Evolutionary conservation across 306 rosid species (phyloP), one percentile per base, ranked within the genome.

Genomic region (Crataegus laevigata): DNA sequence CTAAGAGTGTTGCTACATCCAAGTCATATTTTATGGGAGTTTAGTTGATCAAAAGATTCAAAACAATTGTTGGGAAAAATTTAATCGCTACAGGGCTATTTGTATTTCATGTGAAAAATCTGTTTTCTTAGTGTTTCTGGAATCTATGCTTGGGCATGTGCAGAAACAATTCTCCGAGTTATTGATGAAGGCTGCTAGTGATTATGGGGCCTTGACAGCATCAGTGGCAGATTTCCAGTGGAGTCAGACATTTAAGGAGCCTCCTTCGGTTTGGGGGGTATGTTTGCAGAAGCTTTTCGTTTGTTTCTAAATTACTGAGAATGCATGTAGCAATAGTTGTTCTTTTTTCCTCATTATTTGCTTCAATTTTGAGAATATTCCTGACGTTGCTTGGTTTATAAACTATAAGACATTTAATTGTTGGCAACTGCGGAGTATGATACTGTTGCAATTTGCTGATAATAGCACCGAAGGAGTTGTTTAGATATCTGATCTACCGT

Each of bases 201-300:
- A 90, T 81, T 94, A 94, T 78, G 97, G 97, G 70, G 96, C 91
- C 76, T 85, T 94, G 89, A 94, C 99, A 47, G 86, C 93, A 74
- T 94, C 99, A 63, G 97, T 92, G 82, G 87, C 91, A 63, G 97
- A 94, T 87, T 92, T 94, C 77, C 96, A 92, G 82, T 94, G 99
- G 99, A 94, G 97, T 82, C 99, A 89, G 85, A 94, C 92, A 77
- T 94, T 94, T 57, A 94, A 90, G 87, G 99, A 92, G 75, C 89
- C 97, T 70, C 97, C 97, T 84, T 84, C 96, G 70, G 98, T 90
- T 43, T 91, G 97, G 98, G 97, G 97, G 91, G 98, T 94, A 90
- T 74, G 91, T 66, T 75, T 73, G 78, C 78, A 67, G 42, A 66
- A 67, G 67, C 43, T 68, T 82, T 75, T 84, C 29, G 8, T 66